Base-by-base conservation (phyloP, 2,329 filamentous ascomycete genomes). In the Cytospora piceae region DNA sequence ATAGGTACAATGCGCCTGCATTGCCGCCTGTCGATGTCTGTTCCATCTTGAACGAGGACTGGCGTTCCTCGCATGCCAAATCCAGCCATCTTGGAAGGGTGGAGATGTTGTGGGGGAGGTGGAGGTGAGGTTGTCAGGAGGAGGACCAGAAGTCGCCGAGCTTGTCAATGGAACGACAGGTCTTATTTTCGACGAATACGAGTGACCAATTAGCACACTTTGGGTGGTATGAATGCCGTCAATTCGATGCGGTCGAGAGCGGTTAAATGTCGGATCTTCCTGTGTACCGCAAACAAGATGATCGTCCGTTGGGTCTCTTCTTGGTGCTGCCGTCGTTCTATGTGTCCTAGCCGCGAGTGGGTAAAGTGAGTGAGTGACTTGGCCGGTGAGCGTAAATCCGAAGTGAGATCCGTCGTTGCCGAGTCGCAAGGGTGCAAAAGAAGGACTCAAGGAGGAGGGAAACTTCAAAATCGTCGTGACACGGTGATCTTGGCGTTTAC, bases 1-100 rank as follows among this genome's bases (percentile, higher is more conserved):
- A 92, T 92, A 39, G 89, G 89, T 60, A 90, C 88, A 37, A 81
- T 85, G 64, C 90, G 87, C 66, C 82, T 83, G 75, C 87, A 88
- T 80, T 87, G 79, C 70, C 86, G 82, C 58, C 86, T 81, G 76
- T 92, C 87, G 75, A 92, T 89, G 73, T 87, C 85, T 52, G 87
- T 90, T 73, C 63, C 63, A 22, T 67, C 66, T 22, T 42, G 55
- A 9, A 66, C 55, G 31, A 67, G 59, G 32, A 67, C n/a, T 7
- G 63, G 63, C 31, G 66, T 63, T 17, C 58, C 63, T 4, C 42
- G 53, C 54, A 27, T 20, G n/a, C n/a, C 56, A 14, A 7, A 55
- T 32, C 59, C 63, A 8, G 63, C 52, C 66, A 66, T 67, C 6
- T 4, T 22, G 49, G 49, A 8, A 32, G n/a, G 27, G 31, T 17